phyloP scores from a whole-genome alignment of 371 early-diverging fungal genomes.

The Zychaea mexicana region DNA sequence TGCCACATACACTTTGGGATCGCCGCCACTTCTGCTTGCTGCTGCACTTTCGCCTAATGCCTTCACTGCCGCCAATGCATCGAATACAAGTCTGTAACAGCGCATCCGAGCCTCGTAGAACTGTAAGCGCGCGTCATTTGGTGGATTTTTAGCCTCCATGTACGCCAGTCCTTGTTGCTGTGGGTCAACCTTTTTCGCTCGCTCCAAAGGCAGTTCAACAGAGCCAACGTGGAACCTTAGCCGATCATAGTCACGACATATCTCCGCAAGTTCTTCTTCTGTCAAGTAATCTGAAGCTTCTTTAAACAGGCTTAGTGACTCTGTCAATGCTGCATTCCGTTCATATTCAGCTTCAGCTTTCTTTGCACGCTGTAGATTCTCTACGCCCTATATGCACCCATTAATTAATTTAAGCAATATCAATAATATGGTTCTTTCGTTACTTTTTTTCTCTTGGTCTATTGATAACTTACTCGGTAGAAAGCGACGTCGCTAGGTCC shows the following conservation, averaged over 20 bases:
- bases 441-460: neutral
- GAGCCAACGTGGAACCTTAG: conserved; percentile 61
- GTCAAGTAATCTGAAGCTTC: conserved; percentile 37
- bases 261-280: conserved; percentile 59
- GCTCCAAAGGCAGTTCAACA: conserved; percentile 69
- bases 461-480: conserved; percentile 58
- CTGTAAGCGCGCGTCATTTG: conserved; percentile 31
- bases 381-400: conserved; percentile 51
- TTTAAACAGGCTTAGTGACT: conserved; percentile 65
- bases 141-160: conserved; percentile 38
- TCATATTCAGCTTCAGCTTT: conserved; percentile 50
- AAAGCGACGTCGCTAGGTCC: conserved; percentile 70
- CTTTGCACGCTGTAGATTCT: conserved; percentile 55
- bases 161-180: conserved; percentile 53
- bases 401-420: neutral
- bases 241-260: conserved; percentile 55
- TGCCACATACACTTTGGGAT: conserved; percentile 11
- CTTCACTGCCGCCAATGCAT: conserved; percentile 26
- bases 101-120: conserved; percentile 39
- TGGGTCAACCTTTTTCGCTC: conserved; percentile 70
- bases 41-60: neutral
- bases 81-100: conserved; percentile 50
- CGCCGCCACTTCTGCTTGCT: neutral
- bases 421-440: neutral
- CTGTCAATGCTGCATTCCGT: conserved; percentile 44